phyloP scores from a whole-genome alignment of 768 basidiomycete genomes.

The Lactarius quietus region DNA sequence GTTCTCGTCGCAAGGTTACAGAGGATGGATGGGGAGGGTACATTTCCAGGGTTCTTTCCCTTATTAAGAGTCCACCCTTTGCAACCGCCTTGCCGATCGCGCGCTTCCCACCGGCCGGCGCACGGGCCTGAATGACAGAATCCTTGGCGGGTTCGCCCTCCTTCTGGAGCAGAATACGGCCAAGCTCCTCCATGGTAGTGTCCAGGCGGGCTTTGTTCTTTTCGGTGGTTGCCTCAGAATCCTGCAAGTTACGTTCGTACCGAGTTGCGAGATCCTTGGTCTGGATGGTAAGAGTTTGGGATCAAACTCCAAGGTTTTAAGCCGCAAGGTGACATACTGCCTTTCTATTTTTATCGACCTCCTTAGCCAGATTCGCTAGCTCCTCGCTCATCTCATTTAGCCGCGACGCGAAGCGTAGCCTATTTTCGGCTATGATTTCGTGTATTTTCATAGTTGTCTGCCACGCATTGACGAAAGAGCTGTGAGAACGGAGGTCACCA shows the following conservation, averaged over 20 bases:
- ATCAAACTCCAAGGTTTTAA: not conserved
- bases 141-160: conserved; percentile 93
- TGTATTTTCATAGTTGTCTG: conserved; percentile 84
- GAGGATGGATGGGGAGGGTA: conserved; percentile 34
- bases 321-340: conserved; percentile 46
- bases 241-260: conserved; percentile 84
- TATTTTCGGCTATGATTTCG: conserved; percentile 86
- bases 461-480: conserved; percentile 76
- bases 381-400: conserved; percentile 99
- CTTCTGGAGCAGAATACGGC: conserved; percentile 87
- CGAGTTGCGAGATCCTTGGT: conserved; percentile 88
- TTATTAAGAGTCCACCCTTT: conserved; percentile 83
- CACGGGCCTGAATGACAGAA: conserved; percentile 60
- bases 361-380: conserved; percentile 73
- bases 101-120: conserved; percentile 66
- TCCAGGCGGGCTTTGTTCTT: conserved; percentile 88
- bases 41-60: conserved; percentile 89
- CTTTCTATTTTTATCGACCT: conserved; percentile 94
- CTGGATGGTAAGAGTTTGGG: conserved; percentile 37
- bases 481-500: not conserved
- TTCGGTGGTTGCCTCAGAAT: conserved; percentile 82
- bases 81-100: conserved; percentile 88
- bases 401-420: conserved; percentile 78
- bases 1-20: conserved; percentile 13
- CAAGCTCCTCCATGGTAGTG: conserved; percentile 87